Evolutionary conservation across 495 filamentous ascomycete genomes (phyloP).

Genomic region (Cercophora sp.): DNA sequence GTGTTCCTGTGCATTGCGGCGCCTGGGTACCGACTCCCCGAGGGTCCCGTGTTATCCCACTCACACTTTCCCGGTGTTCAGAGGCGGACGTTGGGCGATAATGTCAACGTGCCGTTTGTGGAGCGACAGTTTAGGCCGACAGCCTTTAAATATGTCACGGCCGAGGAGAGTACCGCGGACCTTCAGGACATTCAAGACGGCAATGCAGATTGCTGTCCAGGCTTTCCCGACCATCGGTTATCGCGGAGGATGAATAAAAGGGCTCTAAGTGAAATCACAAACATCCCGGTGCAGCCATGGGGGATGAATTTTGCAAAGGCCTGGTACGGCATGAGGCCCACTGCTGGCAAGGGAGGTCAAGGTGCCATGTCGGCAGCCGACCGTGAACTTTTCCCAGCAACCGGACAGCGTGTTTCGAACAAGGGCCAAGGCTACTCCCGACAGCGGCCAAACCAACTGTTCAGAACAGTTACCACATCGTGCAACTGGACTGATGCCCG

Average conservation of each 20-base stretch:
- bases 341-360: conserved; percentile 26
- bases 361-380: conserved; percentile 38
- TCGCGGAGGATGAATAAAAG: conserved; percentile 26
- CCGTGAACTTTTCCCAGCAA: conserved; percentile 27
- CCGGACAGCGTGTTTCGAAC: conserved; percentile 8
- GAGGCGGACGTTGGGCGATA: conserved; percentile 46
- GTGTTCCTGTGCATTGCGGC: conserved; percentile 65
- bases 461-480: conserved; percentile 55
- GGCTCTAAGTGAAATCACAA: conserved; percentile 30
- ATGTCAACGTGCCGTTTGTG: conserved; percentile 60
- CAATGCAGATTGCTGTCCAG: conserved; percentile 49
- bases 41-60: conserved; percentile 57
- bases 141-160: conserved; percentile 52
- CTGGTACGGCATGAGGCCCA: no score
- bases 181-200: conserved; percentile 57
- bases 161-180: conserved; percentile 48
- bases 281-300: conserved; percentile 42
- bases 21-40: conserved; percentile 52
- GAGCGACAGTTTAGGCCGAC: conserved; percentile 45
- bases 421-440: conserved; percentile 44
- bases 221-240: conserved; percentile 61
- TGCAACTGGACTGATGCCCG: conserved; percentile 44
- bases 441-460: conserved; percentile 44
- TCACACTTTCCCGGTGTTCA: conserved; percentile 41
- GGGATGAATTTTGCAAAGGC: conserved; percentile 45